phyloP scores from a whole-genome alignment of 2,329 filamentous ascomycete genomes.

The Alternaria angustiovoidea region DNA sequence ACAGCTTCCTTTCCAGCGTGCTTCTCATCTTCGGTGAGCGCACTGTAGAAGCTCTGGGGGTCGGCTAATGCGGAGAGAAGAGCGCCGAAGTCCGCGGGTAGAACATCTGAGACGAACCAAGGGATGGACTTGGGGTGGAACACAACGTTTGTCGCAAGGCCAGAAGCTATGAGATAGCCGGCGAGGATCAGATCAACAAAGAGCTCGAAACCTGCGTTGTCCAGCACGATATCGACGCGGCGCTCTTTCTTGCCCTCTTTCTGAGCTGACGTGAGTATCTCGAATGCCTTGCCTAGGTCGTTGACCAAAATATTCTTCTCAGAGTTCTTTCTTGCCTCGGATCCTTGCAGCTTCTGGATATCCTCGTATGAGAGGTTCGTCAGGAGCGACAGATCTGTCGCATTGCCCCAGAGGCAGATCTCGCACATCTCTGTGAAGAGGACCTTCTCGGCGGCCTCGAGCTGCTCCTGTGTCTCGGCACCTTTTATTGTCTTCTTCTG shows the following conservation, averaged over 20 bases:
- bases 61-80: constrained; percentile 81
- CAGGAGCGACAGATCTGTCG: constrained; percentile 89
- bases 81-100: constrained; percentile 84
- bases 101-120: constrained; percentile 97
- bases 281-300: constrained; percentile 78
- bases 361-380: constrained; percentile 93
- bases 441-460: constrained; percentile 74
- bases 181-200: constrained; percentile 94
- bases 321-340: constrained; percentile 81
- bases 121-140: constrained; percentile 94
- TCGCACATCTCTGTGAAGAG: constrained; percentile 94
- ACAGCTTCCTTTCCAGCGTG: constrained; percentile 63
- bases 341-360: constrained; percentile 94
- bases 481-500: constrained; percentile 56
- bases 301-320: constrained; percentile 94
- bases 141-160: constrained; percentile 84
- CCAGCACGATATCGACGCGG: constrained; percentile 90
- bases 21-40: constrained; percentile 71
- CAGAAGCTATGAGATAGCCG: constrained; percentile 84
- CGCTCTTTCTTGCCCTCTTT: constrained; percentile 70
- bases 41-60: constrained; percentile 80
- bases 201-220: constrained; percentile 97
- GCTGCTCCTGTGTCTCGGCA: constrained; percentile 58
- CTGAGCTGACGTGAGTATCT: constrained; percentile 70
- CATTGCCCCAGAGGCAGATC: constrained; percentile 97